Evolutionary conservation across 1,284 basidiomycete species (phyloP), one percentile per base, ranked within the genome.

Genomic region (Phlebopus sp.): DNA sequence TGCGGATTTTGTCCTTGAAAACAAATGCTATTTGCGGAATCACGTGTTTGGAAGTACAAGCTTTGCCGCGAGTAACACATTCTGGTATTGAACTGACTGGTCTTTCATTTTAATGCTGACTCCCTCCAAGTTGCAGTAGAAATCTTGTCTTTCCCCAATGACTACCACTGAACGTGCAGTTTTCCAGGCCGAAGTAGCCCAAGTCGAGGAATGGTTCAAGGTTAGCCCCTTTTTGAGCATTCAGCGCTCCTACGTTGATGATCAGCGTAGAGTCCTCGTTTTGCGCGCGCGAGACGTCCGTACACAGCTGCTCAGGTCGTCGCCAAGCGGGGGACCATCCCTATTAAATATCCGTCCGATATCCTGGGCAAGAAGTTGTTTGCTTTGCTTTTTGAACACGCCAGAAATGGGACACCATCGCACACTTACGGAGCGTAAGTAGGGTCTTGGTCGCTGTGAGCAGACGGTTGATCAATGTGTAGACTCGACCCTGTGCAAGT

Each of bases 381-480:
- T 78, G 68, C 67, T 5, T 64, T 84, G 48, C 78, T 96, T 55
- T 72, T 76, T 40, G 72, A 84, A 55, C 89, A 89, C 60, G 84
- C 80, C 46, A 79, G 77, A 64, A 74, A 74, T 46, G 79, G 83
- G 23, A 89, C 90, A 14, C 88, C 90, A 1, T 92, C 89, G 23
- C 92, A 94, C 69, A 96, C 96, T 55, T 99, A 98, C 68, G 96
- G 96, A 75, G 95, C 95, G 91, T 95, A 64, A 81, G 92, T 90
- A 31, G 27, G 30, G 27, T 11, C n/a, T 39, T 19, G 36, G 34
- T 41, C 8, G 19, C 14, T 32, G 23, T 6, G 34, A 4, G 21
- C 31, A 15, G 46, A 49, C 37, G 23, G 38, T 27, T 36, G 30
- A 37, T 34, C 2, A 18, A 31, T 25, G 8, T 37, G 11, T 56